A percentile compares a stretch with the other conserved stretches of the same genome.
Conservation (phyloP, 2,329 filamentous ascomycete genomes). For the Fusarium protoensiforme region DNA sequence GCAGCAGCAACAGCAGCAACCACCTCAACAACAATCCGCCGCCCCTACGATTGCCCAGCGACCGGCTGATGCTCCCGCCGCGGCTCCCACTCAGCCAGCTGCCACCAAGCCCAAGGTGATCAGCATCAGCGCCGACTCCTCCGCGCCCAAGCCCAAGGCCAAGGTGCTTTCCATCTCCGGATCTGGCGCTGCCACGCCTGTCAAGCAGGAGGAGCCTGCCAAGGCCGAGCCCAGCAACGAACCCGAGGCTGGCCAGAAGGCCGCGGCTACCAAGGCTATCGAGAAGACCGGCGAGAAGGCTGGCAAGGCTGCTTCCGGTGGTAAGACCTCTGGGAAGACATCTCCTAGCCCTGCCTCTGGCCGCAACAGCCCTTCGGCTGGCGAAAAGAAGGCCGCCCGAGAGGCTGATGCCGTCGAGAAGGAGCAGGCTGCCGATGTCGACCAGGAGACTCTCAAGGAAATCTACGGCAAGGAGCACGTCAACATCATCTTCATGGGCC, state of each 20-base stretch:
- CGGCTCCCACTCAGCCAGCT: conserved; percentile 55
- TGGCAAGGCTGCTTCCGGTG: conserved; percentile 53
- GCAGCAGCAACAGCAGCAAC: conserved; percentile 57
- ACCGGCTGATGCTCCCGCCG: conserved; percentile 52
- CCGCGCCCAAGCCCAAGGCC: conserved; percentile 64
- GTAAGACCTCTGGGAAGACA: conserved; percentile 71
- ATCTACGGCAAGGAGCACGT: conserved; percentile 95
- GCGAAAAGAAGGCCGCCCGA: conserved; percentile 65
- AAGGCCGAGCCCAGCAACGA: conserved; percentile 61
- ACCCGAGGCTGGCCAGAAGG: conserved; percentile 81
- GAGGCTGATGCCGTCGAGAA: conserved; percentile 87
- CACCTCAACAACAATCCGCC: conserved; percentile 54
- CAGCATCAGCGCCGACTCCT: conserved; percentile 72
- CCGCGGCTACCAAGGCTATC: conserved; percentile 87
- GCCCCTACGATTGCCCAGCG: conserved; percentile 39
- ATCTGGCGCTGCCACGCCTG: conserved; percentile 43
- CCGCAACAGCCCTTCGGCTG: conserved; percentile 80
- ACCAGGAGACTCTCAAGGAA: conserved; percentile 82
- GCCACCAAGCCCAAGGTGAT: conserved; percentile 70
- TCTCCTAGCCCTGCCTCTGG: conserved; percentile 87
- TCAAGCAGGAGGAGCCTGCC: conserved; percentile 57
- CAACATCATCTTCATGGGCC: conserved; percentile 97
- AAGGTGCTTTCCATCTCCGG: conserved; percentile 59
- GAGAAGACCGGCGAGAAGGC: conserved; percentile 84
- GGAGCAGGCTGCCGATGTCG: conserved; percentile 81